Base-by-base conservation (phyloP, 169 alveolate genomes). In the Plasmodium blacklocki region DNA sequence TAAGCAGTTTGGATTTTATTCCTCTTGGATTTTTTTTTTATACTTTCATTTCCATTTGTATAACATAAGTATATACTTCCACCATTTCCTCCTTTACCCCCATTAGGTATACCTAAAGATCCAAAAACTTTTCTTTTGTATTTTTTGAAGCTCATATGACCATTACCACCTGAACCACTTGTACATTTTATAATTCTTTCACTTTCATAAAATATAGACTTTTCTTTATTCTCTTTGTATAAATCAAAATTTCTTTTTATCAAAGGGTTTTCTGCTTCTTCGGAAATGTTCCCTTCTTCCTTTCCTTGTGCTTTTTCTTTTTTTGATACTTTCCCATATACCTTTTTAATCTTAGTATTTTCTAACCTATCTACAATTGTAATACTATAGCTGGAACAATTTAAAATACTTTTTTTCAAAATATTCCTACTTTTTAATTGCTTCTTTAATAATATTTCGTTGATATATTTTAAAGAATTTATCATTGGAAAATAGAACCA, bases 71-170 rank as follows among this genome's bases (percentile, higher is more conserved):
- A 80, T 47, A 80, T 62, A 58, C 70, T 60, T 1, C 90, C 90
- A 18, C 90, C 90, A 60, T 80, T 62, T 9, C 90, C 90, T 45
- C 90, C 90, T 58, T 80, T 80, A 4, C 90, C 90, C 15, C 90
- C 90, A 80, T 80, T 80, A 67, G 90, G 90, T 80, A 80, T 67
- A 2, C 90, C 90, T 63, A 80, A 56, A 6, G 60, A 9, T 14
- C 90, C 90, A 21, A 80, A 68, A 47, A 80, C 83, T 47, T 80
- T 80, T 62, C 83, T 70, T 68, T 68, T 80, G 49, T 45, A 80
- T 60, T 66, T 80, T 72, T 67, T 80, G 52, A 68, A 80, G 39
- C 90, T 80, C 43, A 80, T 9, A 29, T 64, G 29, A 11, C 90
- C 90, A 58, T 80, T 83, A n/a, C 90, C 90, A 1, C 90, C 90